phyloP scores from a whole-genome alignment of 352 stramenopile species.

The Globisporangium spiculum region DNA sequence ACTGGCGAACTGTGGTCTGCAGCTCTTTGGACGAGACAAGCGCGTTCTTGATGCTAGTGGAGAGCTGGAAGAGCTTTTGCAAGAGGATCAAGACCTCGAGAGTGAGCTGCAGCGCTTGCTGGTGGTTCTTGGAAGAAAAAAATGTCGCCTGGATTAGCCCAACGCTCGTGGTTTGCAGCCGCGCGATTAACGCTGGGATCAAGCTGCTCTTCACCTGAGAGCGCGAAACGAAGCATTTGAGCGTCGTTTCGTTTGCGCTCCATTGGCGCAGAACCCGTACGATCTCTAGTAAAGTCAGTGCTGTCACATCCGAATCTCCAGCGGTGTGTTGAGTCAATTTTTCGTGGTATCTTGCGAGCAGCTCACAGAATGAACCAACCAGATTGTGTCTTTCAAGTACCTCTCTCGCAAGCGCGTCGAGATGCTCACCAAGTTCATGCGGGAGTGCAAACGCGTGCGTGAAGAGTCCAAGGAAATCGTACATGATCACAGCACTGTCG shows the following conservation, averaged over 20 bases:
- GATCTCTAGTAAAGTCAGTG: slow-evolving; percentile 1
- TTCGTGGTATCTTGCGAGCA: neutral
- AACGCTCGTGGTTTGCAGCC: neutral
- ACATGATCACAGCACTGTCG: slow-evolving; percentile 13
- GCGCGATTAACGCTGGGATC: neutral
- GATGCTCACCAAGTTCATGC: neutral
- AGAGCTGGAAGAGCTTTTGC: neutral
- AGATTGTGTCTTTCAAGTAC: slow-evolving; percentile 3
- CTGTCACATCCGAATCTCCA: neutral
- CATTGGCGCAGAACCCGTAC: slow-evolving; percentile 11
- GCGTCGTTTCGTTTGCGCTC: slow-evolving; percentile 3
- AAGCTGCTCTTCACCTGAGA: neutral
- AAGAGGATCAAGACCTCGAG: slow-evolving; percentile 1
- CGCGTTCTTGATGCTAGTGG: neutral
- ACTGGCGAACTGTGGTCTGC: neutral
- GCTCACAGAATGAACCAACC: neutral
- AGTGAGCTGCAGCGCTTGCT: slow-evolving; percentile 1
- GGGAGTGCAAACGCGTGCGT: slow-evolving; percentile 22
- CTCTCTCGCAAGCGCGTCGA: slow-evolving; percentile 5
- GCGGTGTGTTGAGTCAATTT: neutral
- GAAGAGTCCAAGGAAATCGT: slow-evolving; percentile 19
- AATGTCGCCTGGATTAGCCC: neutral
- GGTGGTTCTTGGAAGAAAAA: neutral
- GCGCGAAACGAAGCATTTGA: neutral
- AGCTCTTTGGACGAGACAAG: neutral